phyloP scores from a whole-genome alignment of 1,139 yeast genomes.

The Lipomyces yarrowii region DNA sequence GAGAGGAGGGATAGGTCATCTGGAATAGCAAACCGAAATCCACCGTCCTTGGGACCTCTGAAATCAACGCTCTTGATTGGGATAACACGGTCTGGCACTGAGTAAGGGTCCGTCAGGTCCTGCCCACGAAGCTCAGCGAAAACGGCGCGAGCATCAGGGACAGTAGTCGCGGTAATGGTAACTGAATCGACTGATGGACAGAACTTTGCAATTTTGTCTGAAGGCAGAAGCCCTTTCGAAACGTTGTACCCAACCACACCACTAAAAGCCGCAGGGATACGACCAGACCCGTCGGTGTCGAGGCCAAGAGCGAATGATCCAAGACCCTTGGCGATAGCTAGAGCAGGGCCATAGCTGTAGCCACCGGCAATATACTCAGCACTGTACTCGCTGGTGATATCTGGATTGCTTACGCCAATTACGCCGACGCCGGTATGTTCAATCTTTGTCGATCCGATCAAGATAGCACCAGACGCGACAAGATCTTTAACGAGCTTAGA shows the following conservation, averaged over 20 bases:
- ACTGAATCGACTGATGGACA: conserved; percentile 27
- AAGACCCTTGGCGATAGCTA: conserved; percentile 23
- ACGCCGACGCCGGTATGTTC: conserved; percentile 20
- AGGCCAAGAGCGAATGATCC: conserved; percentile 23
- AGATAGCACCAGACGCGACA: conserved; percentile 20
- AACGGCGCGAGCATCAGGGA: conserved; percentile 23
- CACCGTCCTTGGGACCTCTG: conserved; percentile 30
- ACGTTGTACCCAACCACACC: conserved; percentile 28
- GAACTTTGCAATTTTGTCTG: conserved; percentile 15
- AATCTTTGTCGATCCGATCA: conserved; percentile 24
- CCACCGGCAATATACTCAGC: conserved; percentile 26
- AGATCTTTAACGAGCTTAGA: conserved; percentile 22
- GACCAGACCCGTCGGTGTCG: conserved; percentile 29
- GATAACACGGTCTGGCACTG: conserved; percentile 21
- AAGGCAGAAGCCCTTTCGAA: conserved; percentile 25
- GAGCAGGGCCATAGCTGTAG: conserved; percentile 27
- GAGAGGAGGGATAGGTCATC: conserved; percentile 17
- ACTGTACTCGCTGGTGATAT: conserved; percentile 17
- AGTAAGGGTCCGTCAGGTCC: conserved; percentile 23
- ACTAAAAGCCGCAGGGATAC: conserved; percentile 24
- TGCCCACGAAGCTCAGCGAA: conserved; percentile 26
- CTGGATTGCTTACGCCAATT: background rate
- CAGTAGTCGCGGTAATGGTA: conserved; percentile 19
- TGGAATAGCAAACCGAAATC: conserved; percentile 28
- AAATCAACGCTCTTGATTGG: conserved; percentile 29